Evolutionary conservation across 2,329 filamentous ascomycete species (phyloP).

Genomic region (Bipolaris zeicola): DNA sequence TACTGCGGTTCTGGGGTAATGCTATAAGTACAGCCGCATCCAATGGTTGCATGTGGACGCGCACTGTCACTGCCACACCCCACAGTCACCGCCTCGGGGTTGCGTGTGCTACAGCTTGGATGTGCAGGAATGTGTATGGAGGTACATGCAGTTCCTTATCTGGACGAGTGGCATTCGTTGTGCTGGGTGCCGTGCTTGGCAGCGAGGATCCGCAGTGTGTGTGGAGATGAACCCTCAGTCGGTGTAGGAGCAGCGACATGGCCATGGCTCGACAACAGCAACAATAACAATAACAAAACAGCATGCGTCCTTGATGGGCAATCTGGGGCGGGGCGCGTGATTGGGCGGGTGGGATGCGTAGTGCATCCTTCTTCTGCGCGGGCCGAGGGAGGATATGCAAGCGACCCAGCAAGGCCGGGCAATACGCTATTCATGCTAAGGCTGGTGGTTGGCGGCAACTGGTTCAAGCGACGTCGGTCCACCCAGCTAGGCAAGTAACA

Average conservation of each 20-base stretch:
- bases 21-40: background rate
- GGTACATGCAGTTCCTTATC: too few relatives aligned
- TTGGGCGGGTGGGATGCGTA: slow-evolving; percentile 4
- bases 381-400: slow-evolving; percentile 12
- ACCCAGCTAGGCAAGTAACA: slow-evolving; percentile 7
- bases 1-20: background rate
- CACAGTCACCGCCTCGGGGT: background rate
- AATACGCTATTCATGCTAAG: slow-evolving; percentile 7
- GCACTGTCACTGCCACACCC: background rate
- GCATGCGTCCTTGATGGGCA: slow-evolving; percentile 6
- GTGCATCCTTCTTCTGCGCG: slow-evolving; percentile 14
- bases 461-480: slow-evolving; percentile 19
- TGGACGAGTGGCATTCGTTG: background rate
- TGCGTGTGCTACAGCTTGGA: background rate
- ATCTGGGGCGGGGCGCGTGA: slow-evolving; percentile 2
- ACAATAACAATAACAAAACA: slow-evolving; percentile 3
- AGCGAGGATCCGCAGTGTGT: background rate
- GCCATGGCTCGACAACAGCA: background rate
- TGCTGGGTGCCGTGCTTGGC: background rate
- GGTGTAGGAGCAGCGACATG: slow-evolving; percentile 10
- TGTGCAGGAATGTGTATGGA: too few relatives aligned
- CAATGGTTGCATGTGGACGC: background rate
- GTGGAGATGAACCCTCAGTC: background rate
- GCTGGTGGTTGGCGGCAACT: slow-evolving; percentile 13
- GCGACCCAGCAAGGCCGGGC: slow-evolving; percentile 7